Percentiles rank a stretch among this genome's conserved stretches.
These are phyloP conservation scores for Phaeomoniella chlamydospora DNA, from an alignment of 2,329 filamentous ascomycete species.

Conservation along the genomic window DNA sequence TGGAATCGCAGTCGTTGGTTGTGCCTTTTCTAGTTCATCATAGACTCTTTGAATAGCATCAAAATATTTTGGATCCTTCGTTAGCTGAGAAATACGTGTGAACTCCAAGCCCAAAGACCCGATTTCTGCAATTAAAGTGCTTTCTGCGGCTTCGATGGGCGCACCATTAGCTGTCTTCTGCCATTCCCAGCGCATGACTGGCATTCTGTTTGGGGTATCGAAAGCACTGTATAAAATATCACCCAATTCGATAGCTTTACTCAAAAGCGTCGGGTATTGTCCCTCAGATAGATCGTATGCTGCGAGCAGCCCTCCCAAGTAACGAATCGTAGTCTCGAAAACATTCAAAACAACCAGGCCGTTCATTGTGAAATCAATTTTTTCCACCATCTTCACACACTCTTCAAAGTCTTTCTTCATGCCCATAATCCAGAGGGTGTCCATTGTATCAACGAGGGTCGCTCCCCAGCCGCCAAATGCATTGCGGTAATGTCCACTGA, in stretches of 20 bases:
- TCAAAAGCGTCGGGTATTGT: constrained; percentile 19
- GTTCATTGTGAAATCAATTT: constrained; percentile 48
- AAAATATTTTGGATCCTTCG: constrained; percentile 44
- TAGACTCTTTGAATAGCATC: constrained; percentile 46
- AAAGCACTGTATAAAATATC: constrained; percentile 29
- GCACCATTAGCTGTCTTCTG: constrained; percentile 18
- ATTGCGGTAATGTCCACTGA: constrained; percentile 37
- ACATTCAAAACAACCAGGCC: constrained; percentile 17
- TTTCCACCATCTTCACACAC: constrained; percentile 42
- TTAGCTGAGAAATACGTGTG: constrained; percentile 50
- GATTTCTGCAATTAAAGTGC: constrained; percentile 29
- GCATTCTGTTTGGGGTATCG: constrained; percentile 45
- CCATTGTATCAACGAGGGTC: constrained; percentile 52
- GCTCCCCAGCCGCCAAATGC: constrained; percentile 55
- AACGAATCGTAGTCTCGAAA: constrained; percentile 25
- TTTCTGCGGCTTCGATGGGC: constrained; percentile 13
- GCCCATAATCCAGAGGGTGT: constrained; percentile 62
- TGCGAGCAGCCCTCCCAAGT: constrained; percentile 21
- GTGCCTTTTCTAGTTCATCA: constrained; percentile 38
- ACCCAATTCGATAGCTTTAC: constrained; percentile 24
- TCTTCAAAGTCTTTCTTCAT: constrained; percentile 50
- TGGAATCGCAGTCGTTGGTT: constrained; percentile 40
- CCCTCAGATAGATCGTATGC: constrained; percentile 34
- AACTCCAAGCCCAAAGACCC: constrained; percentile 49
- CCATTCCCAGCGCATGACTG: constrained; percentile 44